phyloP scores from a whole-genome alignment of 2,329 filamentous ascomycete species.

The Coleophoma cylindrospora region DNA sequence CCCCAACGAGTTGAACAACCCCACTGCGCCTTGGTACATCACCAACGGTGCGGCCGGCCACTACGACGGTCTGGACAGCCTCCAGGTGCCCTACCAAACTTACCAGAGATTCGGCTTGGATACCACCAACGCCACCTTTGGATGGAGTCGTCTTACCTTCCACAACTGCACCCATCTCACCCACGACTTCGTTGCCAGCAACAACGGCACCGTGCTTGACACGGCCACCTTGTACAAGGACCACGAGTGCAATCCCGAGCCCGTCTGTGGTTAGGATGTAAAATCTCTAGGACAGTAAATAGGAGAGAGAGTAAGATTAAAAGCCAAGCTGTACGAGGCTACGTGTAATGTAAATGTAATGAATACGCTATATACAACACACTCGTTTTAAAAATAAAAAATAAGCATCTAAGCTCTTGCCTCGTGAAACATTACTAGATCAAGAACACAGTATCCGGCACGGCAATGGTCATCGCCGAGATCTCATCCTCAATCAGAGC shows the following conservation, averaged over 20 bases:
- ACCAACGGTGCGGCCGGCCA: constrained; percentile 24
- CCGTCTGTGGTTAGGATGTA: too few relatives aligned
- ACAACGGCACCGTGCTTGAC: too few relatives aligned
- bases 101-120: constrained; percentile 8
- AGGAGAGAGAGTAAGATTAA: too few relatives aligned
- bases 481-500: constrained; percentile 12
- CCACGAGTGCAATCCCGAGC: too few relatives aligned
- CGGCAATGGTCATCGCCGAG: constrained; percentile 7
- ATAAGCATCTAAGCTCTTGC: too few relatives aligned
- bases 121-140: constrained; percentile 27
- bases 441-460: constrained; percentile 6
- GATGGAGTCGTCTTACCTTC: constrained; percentile 32
- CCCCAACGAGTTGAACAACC: constrained; percentile 16
- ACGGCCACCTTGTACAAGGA: too few relatives aligned
- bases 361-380: too few relatives aligned
- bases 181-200: constrained; percentile 26
- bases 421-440: too few relatives aligned
- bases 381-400: too few relatives aligned
- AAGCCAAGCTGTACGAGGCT: too few relatives aligned
- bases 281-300: too few relatives aligned
- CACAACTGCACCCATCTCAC: constrained; percentile 34
- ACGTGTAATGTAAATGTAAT: too few relatives aligned
- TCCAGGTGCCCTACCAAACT: neutral
- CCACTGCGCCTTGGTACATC: constrained; percentile 22
- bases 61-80: constrained; percentile 24